Percentiles rank a stretch among this genome's conserved stretches.
Conservation (phyloP, 139 green algal genomes). For the Chlamydomonas asymmetrica region DNA sequence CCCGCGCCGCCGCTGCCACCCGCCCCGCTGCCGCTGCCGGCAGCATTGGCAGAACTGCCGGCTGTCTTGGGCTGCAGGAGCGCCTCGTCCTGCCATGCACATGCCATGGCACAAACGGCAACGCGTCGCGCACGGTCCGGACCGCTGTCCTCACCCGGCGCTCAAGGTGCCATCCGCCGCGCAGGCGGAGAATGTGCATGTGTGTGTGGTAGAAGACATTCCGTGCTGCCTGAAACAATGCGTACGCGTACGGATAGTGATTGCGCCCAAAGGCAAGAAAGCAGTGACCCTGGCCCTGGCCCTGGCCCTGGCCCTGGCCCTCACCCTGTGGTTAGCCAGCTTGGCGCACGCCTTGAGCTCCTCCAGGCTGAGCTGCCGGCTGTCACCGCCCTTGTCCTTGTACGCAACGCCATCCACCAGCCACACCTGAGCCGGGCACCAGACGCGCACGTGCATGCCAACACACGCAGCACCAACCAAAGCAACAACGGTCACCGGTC, state of each 20-base stretch:
- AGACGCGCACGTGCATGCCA: too few relatives aligned
- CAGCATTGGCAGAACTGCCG: too few relatives aligned
- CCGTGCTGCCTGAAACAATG: not conserved
- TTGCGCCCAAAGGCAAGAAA: not conserved
- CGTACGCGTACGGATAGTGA: not conserved
- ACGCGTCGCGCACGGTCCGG: not conserved
- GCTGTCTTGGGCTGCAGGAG: constrained; percentile 22
- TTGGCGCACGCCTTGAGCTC: constrained; percentile 63
- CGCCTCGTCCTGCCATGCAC: constrained; percentile 13
- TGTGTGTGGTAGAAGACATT: too few relatives aligned
- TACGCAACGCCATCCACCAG: constrained; percentile 39
- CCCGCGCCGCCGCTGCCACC: not conserved
- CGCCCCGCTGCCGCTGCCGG: too few relatives aligned
- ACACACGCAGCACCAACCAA: too few relatives aligned
- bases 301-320: too few relatives aligned
- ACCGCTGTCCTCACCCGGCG: not conserved
- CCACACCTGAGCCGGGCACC: constrained; percentile 10
- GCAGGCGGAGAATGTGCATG: not conserved
- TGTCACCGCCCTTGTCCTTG: constrained; percentile 36
- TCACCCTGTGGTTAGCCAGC: constrained; percentile 61
- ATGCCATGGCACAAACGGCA: not conserved
- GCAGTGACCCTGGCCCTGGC: too few relatives aligned
- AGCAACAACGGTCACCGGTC: too few relatives aligned
- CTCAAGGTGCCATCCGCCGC: not conserved
- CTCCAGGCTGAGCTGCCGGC: constrained; percentile 22